Base-by-base conservation (phyloP, 352 stramenopile species). In the Globisporangium sylvaticum region DNA sequence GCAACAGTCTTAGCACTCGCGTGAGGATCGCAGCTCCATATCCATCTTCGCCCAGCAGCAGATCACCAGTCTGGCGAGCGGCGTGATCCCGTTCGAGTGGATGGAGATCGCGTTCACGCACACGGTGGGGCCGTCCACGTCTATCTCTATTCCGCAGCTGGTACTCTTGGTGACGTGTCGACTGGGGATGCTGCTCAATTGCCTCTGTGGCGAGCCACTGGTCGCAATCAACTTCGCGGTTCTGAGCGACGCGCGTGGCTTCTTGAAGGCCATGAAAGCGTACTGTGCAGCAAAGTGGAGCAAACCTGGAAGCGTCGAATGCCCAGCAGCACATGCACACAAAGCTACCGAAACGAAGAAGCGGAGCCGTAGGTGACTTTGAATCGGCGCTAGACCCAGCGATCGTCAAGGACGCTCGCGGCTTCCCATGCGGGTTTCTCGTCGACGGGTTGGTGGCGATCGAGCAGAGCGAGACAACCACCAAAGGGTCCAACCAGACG, bases 401-500 rank as follows among this genome's bases (percentile, higher is more conserved):
- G 24, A 27, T 65, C 9, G 27, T 66, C 18, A 61, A 10, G n/a
- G 58, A 70, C 15, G 37, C 18, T 2, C 15, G 12, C 8, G 59
- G 59, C 18, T 48, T 61, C 20, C 27, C 46, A 1, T 58, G 60
- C 20, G 65, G 65, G 18, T 25, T 71, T 29, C 50, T 62, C 20
- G 65, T 71, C n/a, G 65, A 71, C 15, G 65, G 65, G 1, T 50
- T 71, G 18, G 58, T 71, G 9, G 27, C 63, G 39, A 58, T 71
- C 29, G 65, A 71, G 58, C 65, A 71, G 59, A 62, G 58, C 39
- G 10, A 58, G 3, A 22, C 53, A 14, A 42, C 22, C 54, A 1
- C 14, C 4, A 39, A 27, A 20, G 4, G 15, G 20, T 10, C 44
- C 15, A 32, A 27, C 2, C 37, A 71, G n/a, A 71, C 65, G n/a